Evolutionary conservation across 2,329 filamentous ascomycete species (phyloP).

Genomic region (Xylariaceae sp.): DNA sequence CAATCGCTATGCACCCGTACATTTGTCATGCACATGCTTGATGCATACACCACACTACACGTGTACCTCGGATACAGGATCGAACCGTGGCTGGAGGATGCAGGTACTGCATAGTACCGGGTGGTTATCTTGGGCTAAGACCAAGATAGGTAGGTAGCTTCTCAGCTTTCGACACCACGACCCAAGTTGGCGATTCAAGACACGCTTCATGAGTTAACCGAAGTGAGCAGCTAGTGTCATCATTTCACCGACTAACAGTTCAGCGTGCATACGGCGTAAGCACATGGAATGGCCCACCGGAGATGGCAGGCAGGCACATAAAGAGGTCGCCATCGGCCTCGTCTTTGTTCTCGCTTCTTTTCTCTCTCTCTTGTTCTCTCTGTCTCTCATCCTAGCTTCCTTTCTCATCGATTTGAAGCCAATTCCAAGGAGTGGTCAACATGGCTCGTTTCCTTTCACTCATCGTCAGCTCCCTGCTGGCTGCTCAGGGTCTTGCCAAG

Average conservation of each 20-base stretch:
- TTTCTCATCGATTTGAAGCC: constrained; percentile 28
- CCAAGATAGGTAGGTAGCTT: constrained; percentile 38
- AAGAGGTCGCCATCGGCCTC: constrained; percentile 4
- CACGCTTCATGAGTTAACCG: constrained; percentile 10
- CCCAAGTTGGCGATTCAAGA: not conserved
- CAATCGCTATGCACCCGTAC: not conserved
- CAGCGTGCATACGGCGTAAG: not conserved
- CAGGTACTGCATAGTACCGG: constrained; percentile 6
- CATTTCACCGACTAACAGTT: constrained; percentile 1
- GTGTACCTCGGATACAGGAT: not conserved
- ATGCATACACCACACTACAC: not conserved
- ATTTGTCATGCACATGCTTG: no score
- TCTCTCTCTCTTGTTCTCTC: not conserved
- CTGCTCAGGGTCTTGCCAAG: constrained; percentile 22
- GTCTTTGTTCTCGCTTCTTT: not conserved
- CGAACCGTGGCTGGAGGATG: not conserved
- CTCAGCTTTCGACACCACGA: not conserved
- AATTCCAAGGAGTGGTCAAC: constrained; percentile 38
- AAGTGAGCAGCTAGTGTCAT: constrained; percentile 11
- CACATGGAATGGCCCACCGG: not conserved
- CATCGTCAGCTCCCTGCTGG: constrained; percentile 18
- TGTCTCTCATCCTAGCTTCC: constrained; percentile 2
- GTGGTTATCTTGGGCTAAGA: constrained; percentile 19
- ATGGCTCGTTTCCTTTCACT: constrained; percentile 33
- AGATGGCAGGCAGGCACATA: not conserved